Base-by-base conservation (phyloP, 805 yeast species). In the Lachancea nothofagi region DNA sequence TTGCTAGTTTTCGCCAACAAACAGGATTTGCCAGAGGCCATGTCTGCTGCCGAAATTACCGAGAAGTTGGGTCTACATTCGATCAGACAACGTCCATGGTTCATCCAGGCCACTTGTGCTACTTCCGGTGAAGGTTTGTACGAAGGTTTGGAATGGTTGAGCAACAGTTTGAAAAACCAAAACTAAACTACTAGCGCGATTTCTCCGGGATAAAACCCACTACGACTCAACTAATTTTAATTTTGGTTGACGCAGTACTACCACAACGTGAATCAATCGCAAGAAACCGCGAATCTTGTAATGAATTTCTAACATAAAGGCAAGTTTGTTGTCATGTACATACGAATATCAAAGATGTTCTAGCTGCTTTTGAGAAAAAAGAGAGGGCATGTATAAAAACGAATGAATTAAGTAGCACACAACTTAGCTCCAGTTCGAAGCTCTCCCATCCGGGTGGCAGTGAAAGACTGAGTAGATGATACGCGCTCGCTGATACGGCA, bases 1-100 rank as follows among this genome's bases (percentile, higher is more conserved):
- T 76, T 93, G 69, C 78, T 90, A 61, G 96, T 90, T 48, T 88
- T 90, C 64, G 97, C 97, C 57, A 90, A 90, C 78, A 90, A 90
- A 72, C 97, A 90, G 76, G 97, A 90, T 77, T 78, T 90, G 74
- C 96, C 96, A 72, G 89, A 89, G 64, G 97, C 97, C 57, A 89
- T 90, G 97, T 85, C 85, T 66, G 96, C 97, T 53, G 96, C 96
- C 53, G 97, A 90, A 75, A 85, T 90, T 68, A 88, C 97, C 56
- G 96, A 88, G 72, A 88, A 87, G 71, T 78, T 90, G 61, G 97
- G 96, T 51, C 82, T 90, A 64, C 96, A 89, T 69, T 86, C 96
- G 41, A 83, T 93, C 67, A 84, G 96, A 76, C 96, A 89, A 75
- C 86, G 97, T 73, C 96, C 96, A 61, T 93, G 98, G 98, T 90